phyloP scores from a whole-genome alignment of 805 yeast species.

The Candida corydali region DNA sequence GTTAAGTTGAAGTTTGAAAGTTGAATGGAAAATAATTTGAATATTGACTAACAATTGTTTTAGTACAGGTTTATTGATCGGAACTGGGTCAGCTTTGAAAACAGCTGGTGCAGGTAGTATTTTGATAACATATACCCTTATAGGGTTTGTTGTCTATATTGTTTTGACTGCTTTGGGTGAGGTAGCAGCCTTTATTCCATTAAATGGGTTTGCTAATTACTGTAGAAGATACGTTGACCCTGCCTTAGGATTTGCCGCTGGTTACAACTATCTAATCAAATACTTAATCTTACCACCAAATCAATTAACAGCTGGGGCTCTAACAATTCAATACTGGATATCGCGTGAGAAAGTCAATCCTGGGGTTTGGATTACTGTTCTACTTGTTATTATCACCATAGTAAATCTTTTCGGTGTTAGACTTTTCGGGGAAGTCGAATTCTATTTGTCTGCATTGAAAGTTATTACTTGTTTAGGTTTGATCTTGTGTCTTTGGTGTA shows the following conservation, averaged over 20 bases:
- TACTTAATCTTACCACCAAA: conserved; percentile 56
- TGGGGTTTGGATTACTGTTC: conserved; percentile 55
- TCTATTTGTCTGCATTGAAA: conserved; percentile 61
- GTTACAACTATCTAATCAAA: conserved; percentile 57
- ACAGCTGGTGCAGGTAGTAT: conserved; percentile 67
- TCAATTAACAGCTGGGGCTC: conserved; percentile 60
- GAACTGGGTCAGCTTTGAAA: conserved; percentile 68
- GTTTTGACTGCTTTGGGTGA: conserved; percentile 70
- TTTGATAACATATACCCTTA: conserved; percentile 60
- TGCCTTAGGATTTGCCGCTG: conserved; percentile 65
- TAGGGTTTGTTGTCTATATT: conserved; percentile 68
- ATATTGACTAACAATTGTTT: too few species aligned
- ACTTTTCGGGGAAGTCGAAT: conserved; percentile 55
- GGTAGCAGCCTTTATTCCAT: conserved; percentile 63
- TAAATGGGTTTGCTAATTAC: conserved; percentile 65
- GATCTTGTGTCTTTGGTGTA: conserved; percentile 56
- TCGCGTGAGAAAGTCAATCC: conserved; percentile 43
- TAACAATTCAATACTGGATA: conserved; percentile 54
- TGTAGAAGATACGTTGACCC: conserved; percentile 62
- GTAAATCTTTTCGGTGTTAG: conserved; percentile 48
- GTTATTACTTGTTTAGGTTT: conserved; percentile 64
- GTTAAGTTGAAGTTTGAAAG: too few species aligned
- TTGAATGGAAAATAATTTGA: too few species aligned
- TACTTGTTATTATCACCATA: conserved; percentile 37
- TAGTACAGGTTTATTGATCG: conserved; percentile 67